Conservation (phyloP, 2,329 filamentous ascomycete genomes). For the Beauveria sp. region DNA sequence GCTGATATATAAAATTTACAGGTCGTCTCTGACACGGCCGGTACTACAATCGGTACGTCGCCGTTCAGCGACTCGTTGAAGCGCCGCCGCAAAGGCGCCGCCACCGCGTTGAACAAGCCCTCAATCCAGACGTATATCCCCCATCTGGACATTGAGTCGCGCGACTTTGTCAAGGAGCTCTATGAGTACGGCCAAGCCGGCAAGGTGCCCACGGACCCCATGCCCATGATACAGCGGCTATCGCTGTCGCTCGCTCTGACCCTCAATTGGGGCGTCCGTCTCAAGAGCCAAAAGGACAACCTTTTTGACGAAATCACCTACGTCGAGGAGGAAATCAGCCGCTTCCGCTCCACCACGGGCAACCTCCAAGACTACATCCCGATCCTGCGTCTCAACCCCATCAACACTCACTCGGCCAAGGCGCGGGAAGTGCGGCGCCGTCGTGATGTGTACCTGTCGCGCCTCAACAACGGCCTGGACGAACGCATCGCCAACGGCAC, state of each 20-base stretch:
- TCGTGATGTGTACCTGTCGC: conserved; percentile 51
- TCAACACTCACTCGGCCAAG: conserved; percentile 49
- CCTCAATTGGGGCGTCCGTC: conserved; percentile 57
- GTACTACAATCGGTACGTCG: conserved; percentile 61
- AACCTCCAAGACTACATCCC: conserved; percentile 57
- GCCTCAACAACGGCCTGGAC: conserved; percentile 51
- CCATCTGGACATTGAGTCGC: conserved; percentile 55
- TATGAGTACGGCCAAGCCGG: conserved; percentile 50
- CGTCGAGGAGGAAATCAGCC: conserved; percentile 53
- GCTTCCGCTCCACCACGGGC: conserved; percentile 51
- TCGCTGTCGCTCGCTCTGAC: conserved; percentile 55
- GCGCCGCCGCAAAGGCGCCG: conserved; percentile 55
- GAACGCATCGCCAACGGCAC: conserved; percentile 52
- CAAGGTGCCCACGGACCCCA: conserved; percentile 48
- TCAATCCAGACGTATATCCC: conserved; percentile 55
- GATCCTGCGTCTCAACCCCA: conserved; percentile 50
- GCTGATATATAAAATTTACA: conserved; percentile 17
- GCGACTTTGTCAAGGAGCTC: conserved; percentile 54
- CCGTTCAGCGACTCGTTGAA: conserved; percentile 60
- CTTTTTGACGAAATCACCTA: conserved; percentile 57
- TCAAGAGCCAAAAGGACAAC: conserved; percentile 48
- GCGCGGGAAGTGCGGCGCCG: conserved; percentile 53
- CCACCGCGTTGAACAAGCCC: conserved; percentile 57
- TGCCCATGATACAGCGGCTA: conserved; percentile 61
- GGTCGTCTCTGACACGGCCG: conserved; percentile 57